Evolutionary conservation across 176 grass and related monocot genomes (phyloP), one percentile per base, ranked within the genome.

Genomic region (Paspalum vaginatum): DNA sequence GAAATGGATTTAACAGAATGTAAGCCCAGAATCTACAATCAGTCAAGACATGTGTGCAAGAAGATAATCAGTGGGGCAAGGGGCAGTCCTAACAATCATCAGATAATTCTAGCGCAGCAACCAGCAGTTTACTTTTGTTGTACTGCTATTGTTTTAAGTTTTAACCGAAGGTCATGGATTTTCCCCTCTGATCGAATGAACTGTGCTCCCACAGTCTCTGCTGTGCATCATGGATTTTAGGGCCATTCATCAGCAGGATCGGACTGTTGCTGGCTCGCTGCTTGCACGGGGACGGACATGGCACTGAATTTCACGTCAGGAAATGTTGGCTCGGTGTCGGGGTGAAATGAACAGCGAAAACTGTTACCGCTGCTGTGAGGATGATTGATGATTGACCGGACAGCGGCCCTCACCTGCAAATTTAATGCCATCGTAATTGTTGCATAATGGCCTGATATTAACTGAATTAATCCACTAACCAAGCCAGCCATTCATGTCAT

Each of bases 221-320:
- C 44, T 41, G 76, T 76, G 62, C 81, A 2, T 22, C 46, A 50
- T 81, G 54, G 70, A 70, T 76, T 85, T 75, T 75, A 70, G 71
- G 46, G 38, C 12, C 46, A 49, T 58, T 56, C 76, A 27, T 11
- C 24, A 48, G 76, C 62, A 63, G 17, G 61, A 65, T 48, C 40
- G 15, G 8, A 37, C 45, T 67, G 1, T 64, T 61, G 55, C 5
- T 51, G 9, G 57, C 41, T 42, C n/a, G 24, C 13, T 76, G 63
- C 32, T 32, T 44, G 64, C 78, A 81, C 82, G 79, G 72, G 57
- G 44, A 42, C 0, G 56, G 42, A 26, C 65, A 15, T 22, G 49
- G 72, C 72, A 70, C 77, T 72, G 82, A 77, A 89, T 77, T 58
- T 37, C 13, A 66, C 58, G 78, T 26, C 72, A n/a, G 9, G 25